phyloP scores from a whole-genome alignment of 768 basidiomycete genomes.

The Trametes meyenii region DNA sequence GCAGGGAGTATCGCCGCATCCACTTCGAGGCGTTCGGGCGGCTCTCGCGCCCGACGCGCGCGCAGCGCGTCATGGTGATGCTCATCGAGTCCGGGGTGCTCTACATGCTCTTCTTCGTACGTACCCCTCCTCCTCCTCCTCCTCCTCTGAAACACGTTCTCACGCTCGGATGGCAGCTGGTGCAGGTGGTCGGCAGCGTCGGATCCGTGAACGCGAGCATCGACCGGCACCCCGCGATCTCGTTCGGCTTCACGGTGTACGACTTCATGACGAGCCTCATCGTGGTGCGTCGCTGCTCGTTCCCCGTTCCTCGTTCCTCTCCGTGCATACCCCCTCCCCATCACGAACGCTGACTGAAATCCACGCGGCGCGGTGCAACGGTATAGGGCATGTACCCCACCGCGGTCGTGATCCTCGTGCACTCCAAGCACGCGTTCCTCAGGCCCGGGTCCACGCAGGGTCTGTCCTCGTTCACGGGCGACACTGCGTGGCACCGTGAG shows the following conservation, averaged over 20 bases:
- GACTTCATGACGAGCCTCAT: slow-evolving; percentile 25
- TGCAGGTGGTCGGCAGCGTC: slow-evolving; percentile 8
- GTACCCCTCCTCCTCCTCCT: background rate
- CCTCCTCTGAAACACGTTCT: too few species aligned
- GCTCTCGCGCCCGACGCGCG: slow-evolving; percentile 15
- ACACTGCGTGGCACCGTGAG: too few species aligned
- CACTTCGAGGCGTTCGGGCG: slow-evolving; percentile 4
- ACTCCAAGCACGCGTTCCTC: slow-evolving; percentile 13
- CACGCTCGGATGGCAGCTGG: background rate
- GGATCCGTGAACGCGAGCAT: slow-evolving; percentile 16
- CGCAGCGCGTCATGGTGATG: slow-evolving; percentile 21
- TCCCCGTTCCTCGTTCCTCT: background rate
- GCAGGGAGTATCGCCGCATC: slow-evolving; percentile 7
- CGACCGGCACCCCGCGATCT: background rate
- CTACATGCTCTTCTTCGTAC: slow-evolving; percentile 32
- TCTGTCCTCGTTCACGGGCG: too few species aligned
- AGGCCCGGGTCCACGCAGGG: too few species aligned
- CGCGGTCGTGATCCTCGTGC: slow-evolving; percentile 27
- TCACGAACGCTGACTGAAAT: background rate
- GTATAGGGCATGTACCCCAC: slow-evolving; percentile 29
- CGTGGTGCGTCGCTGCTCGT: slow-evolving; percentile 20
- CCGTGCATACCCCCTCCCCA: background rate
- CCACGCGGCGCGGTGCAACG: background rate
- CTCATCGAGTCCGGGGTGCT: slow-evolving; percentile 30
- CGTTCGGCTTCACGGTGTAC: slow-evolving; percentile 24